Evolutionary conservation across 75 land plant genomes (phyloP), one percentile per base, ranked within the genome.

Genomic region (Chamaecyparis obtusa): DNA sequence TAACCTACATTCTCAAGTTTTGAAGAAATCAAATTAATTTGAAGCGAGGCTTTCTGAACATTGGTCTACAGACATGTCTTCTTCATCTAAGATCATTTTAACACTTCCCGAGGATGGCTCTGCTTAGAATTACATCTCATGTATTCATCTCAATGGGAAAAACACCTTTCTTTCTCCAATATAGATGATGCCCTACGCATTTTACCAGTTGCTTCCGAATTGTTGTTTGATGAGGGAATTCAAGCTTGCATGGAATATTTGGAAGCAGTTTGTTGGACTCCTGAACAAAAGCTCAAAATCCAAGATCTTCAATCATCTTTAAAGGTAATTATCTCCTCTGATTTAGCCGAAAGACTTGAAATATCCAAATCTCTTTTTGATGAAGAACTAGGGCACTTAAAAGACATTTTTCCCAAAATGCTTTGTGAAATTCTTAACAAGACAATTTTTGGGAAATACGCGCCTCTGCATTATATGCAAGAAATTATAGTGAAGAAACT

Each of bases 241-340:
- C 39, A 79, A 6, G 77, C 88, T 46, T 90, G 90, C 67, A 90
- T 90, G 90, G 37, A 32, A 24, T 90, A 89, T 55, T 44, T 90
- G 55, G 91, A 90, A 86, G 56, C 88, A n/a, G 90, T 90, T 37
- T 85, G 88, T 1, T 90, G 91, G 91, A 89, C 88, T 16, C 27
- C 35, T n/a, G 78, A 89, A 86, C 76, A 86, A 44, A 90, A 90
- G 5, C 44, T 41, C 2, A 43, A 69, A 30, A 89, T 90, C 51
- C 78, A 78, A 72, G 32, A n/a, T 35, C 9, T 41, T 24, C 82
- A 41, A 79, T 79, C 48, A 33, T 76, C 19, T 76, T 76, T 76
- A 19, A 1, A 41, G 41, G 2, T 41, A 41, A 41, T 1, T 41
- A 41, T 41, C 2, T 41, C 41, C 1, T 1, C 41, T 41, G 41